Evolutionary conservation across 2,329 filamentous ascomycete genomes (phyloP).

Genomic region (Pseudohalonectria lignicola): DNA sequence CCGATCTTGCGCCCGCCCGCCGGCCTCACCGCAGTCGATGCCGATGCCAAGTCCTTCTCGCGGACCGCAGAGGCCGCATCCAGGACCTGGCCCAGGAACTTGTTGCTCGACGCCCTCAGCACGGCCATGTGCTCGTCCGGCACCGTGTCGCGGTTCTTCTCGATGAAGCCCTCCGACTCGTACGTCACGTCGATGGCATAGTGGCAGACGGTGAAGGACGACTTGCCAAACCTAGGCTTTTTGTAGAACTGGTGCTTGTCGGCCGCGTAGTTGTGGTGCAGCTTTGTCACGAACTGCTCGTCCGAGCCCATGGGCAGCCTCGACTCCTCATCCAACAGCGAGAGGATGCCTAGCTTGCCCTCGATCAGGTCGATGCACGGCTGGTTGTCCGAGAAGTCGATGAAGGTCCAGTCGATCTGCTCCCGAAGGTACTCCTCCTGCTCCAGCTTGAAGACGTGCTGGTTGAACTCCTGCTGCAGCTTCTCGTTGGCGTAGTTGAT

Average conservation of each 20-base stretch:
- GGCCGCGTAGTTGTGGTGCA: slow-evolving; percentile 83
- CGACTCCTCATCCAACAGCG: slow-evolving; percentile 91
- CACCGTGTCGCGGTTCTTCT: slow-evolving; percentile 98
- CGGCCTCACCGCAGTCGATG: slow-evolving; percentile 63
- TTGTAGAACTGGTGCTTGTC: slow-evolving; percentile 98
- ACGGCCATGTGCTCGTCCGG: slow-evolving; percentile 97
- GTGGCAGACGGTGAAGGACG: slow-evolving; percentile 94
- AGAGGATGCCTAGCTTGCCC: slow-evolving; percentile 86
- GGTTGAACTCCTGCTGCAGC: slow-evolving; percentile 97
- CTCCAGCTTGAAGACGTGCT: slow-evolving; percentile 97
- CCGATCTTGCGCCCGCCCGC: slow-evolving; percentile 77
- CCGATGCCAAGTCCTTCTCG: slow-evolving; percentile 70
- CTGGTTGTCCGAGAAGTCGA: slow-evolving; percentile 98
- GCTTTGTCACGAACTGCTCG: slow-evolving; percentile 90
- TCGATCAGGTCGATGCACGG: slow-evolving; percentile 98
- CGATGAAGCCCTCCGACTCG: slow-evolving; percentile 97
- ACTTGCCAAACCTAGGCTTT: slow-evolving; percentile 96
- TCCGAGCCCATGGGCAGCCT: slow-evolving; percentile 94
- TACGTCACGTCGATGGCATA: slow-evolving; percentile 98
- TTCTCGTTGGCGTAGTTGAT: slow-evolving; percentile 99
- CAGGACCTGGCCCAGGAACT: slow-evolving; percentile 74
- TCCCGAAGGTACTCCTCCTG: slow-evolving; percentile 96
- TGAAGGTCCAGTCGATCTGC: slow-evolving; percentile 98
- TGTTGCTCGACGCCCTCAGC: slow-evolving; percentile 71
- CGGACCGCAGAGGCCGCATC: slow-evolving; percentile 77